These are phyloP conservation scores for Colletotrichum sp. DNA, from an alignment of 2,329 filamentous ascomycete species.

Conservation along the genomic window DNA sequence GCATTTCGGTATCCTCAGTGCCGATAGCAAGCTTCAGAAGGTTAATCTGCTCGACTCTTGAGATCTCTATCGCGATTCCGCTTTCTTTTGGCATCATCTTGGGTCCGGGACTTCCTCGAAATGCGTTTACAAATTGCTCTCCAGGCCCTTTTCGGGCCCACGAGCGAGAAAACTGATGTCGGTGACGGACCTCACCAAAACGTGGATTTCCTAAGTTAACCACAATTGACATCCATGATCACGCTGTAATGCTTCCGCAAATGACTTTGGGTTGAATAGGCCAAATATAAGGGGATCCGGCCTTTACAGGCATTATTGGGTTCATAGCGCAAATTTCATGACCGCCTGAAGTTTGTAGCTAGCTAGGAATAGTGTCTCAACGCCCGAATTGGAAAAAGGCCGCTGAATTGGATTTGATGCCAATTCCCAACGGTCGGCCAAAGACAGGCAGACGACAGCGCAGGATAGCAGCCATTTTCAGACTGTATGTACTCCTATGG, in stretches of 20 bases:
- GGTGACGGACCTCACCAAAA: neutral
- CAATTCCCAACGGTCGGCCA: no score
- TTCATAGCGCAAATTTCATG: no score
- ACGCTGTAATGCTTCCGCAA: neutral
- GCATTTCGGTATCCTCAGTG: neutral
- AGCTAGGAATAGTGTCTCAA: no score
- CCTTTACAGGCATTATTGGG: no score
- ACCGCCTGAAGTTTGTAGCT: no score
- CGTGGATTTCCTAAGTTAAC: neutral
- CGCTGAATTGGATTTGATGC: no score
- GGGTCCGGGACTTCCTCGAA: neutral
- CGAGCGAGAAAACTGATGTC: neutral
- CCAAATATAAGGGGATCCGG: no score
- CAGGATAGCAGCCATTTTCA: neutral
- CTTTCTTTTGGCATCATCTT: neutral
- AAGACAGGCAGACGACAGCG: no score
- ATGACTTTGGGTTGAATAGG: neutral
- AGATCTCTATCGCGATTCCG: fast-evolving
- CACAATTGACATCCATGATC: fast-evolving
- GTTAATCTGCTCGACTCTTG: neutral
- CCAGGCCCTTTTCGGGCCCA: neutral
- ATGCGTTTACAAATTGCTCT: neutral
- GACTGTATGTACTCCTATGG: neutral
- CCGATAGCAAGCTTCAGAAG: neutral
- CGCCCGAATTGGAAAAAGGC: no score